Conservation (phyloP, 73 alveolate species). For the Stentor coeruleus region DNA sequence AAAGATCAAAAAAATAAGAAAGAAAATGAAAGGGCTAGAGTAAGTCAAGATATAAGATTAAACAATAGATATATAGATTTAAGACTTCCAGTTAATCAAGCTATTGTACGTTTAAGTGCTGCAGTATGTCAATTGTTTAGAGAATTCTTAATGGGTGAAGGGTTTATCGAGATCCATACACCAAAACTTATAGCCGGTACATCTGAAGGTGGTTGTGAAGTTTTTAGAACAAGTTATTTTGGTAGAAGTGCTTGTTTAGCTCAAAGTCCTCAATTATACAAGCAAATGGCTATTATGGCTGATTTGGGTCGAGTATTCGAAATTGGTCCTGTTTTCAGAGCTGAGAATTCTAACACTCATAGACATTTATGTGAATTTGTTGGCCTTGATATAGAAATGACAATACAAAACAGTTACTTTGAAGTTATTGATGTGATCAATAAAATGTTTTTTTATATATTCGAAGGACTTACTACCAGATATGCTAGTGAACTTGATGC, state of each 20-base stretch:
- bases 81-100: slow-evolving; percentile 96
- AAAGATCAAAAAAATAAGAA: slow-evolving; percentile 37
- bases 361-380: slow-evolving; percentile 99
- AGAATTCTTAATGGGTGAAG: slow-evolving; percentile 73
- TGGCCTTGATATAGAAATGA: slow-evolving; percentile 99
- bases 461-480: slow-evolving; percentile 69
- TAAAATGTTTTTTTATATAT: slow-evolving; percentile 82
- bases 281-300: slow-evolving; percentile 98
- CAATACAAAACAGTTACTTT: slow-evolving; percentile 93
- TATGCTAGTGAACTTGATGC: slow-evolving; percentile 74
- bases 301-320: slow-evolving; percentile 98
- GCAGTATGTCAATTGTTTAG: slow-evolving; percentile 95
- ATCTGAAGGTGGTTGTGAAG: slow-evolving; percentile 99
- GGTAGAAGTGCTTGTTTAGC: slow-evolving; percentile 97
- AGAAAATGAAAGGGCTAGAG: slow-evolving; percentile 75
- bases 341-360: slow-evolving; percentile 91
- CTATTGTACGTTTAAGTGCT: slow-evolving; percentile 86
- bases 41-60: slow-evolving; percentile 83
- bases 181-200: slow-evolving; percentile 99
- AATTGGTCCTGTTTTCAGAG: slow-evolving; percentile 98
- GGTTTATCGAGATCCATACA: slow-evolving; percentile 98
- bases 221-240: slow-evolving; percentile 87
- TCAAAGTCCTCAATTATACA: slow-evolving; percentile 98
- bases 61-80: slow-evolving; percentile 93
- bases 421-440: slow-evolving; percentile 92